Base-by-base conservation (phyloP, 176 grass and related monocot genomes). In the Oryza glaberrima region DNA sequence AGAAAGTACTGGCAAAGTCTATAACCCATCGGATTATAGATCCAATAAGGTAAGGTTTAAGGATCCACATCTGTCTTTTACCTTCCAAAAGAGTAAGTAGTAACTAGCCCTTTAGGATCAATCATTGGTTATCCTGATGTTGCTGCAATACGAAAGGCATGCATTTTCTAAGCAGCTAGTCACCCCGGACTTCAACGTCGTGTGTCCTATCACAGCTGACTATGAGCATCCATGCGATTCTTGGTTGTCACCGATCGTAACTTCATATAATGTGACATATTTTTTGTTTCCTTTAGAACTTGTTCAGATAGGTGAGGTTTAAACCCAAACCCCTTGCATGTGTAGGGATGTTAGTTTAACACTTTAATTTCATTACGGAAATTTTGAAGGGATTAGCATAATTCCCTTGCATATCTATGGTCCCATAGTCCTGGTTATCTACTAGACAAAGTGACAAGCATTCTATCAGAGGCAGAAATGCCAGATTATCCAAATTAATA, bases 1-100 rank as follows among this genome's bases (percentile, higher is more conserved):
- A 60, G 89, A 91, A 85, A 96, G 88, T 86, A 96, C 94, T 65
- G 96, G 94, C 66, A 91, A 91, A 91, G 84, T 86, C 26, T 99
- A 92, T 77, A 96, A 83, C 63, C 92, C 85, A 28, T 86, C 77
- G 15, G 54, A 87, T 85, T 67, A 89, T 90, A 36, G 75, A 47
- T 84, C 81, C 5, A 64, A 94, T 76, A 94, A 85, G 90, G 89
- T 95, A 92, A 86, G 69, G 19, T 36, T 56, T 78, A 46, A 9
- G 35, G n/a, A 44, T 77, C 48, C 2, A 44, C 44, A 72, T 45
- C 1, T 41, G 49, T 40, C 58, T 58, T 84, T 84, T 1, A 3
- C 60, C 38, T 66, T 43, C 9, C 36, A 3, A n/a, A n/a, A 23
- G 17, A 51, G 49, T 45, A 73, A 63, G 9, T 22, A 30, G 73